Evolutionary conservation across 768 basidiomycete genomes (phyloP), one percentile per base, ranked within the genome.

Genomic region (Lenzites betulinus): DNA sequence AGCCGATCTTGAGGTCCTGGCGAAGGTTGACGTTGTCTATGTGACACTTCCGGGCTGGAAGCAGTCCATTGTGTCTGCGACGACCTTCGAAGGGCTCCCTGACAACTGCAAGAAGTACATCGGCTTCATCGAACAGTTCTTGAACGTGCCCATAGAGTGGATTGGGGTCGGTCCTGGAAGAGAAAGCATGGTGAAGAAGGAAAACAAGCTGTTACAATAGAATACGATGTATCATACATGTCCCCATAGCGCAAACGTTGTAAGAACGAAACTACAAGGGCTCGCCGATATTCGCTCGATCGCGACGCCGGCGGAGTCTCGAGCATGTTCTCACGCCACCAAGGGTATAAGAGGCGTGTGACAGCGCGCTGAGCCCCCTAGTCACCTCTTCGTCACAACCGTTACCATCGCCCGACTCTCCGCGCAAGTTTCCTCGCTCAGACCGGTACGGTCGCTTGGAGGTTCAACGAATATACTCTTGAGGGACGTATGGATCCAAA

Each of bases 1-100:
- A 91, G 96, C 97, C 65, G 88, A 98, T 74, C 81, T 98, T 49
- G 93, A 93, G 48, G 71, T 86, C 26, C 82, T 98, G 41, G 87
- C 81, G 8, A 78, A 79, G 51, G 93, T 93, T 8, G 83, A 93
- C 43, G 97, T 98, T 25, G 81, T 83, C 62, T 98, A 98, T 75
- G 84, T 86, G 56, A 94, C 90, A 3, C 77, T 99, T 0, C 90
- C 94, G 4, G 97, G 97, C 20, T 99, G 97, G 97, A 80, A 94
- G 72, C 74, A 81, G 11, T 82, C 87, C 41, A 98, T 98, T 70
- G 82, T 82, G 48, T 71, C 81, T 0, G 75, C 78, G 63, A 85
- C 72, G 41, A 78, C 78, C 49, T 96, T 87, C 71, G 86, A 87
- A 11, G 87, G 81, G 11, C 79, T 99, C 7, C 97, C 97, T 0